Percentiles rank a stretch among this genome's conserved stretches.
Evolutionary conservation across 2,329 filamentous ascomycete genomes (phyloP).

Genomic region (Penicillium nordicum): DNA sequence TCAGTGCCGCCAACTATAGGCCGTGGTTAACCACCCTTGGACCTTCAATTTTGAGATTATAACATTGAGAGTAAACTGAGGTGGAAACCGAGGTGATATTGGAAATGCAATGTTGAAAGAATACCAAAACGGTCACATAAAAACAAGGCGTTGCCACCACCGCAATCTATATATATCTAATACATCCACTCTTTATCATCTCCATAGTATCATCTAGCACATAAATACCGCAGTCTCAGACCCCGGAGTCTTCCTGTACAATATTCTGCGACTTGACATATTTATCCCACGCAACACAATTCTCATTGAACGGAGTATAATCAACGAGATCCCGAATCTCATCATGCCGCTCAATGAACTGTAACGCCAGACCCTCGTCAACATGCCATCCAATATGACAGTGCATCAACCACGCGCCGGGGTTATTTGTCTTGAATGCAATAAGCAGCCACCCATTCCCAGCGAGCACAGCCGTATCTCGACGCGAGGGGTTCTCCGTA

Average conservation of each 20-base stretch:
- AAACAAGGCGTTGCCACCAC: too few species aligned
- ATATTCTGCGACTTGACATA: neutral
- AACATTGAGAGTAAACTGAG: too few species aligned
- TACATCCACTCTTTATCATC: neutral
- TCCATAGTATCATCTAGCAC: neutral
- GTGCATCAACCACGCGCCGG: conserved; percentile 44
- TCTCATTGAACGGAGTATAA: neutral
- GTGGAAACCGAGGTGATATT: too few species aligned
- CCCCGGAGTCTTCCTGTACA: neutral
- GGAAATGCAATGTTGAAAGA: neutral
- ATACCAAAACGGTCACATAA: neutral
- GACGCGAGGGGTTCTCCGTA: conserved; percentile 35
- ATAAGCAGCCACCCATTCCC: conserved; percentile 39
- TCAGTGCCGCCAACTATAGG: too few species aligned
- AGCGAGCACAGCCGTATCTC: conserved; percentile 41
- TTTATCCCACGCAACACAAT: neutral
- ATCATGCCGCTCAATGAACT: conserved; percentile 23
- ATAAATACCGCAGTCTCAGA: neutral
- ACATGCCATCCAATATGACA: conserved; percentile 40
- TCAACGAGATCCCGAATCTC: conserved; percentile 2
- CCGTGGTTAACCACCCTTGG: too few species aligned
- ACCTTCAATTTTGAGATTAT: too few species aligned
- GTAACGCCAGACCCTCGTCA: conserved; percentile 22
- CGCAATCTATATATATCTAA: neutral
- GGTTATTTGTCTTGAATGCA: conserved; percentile 44